Evolutionary conservation across 164 flowering plant genomes (phyloP).

Genomic region (Macadamia integrifolia): DNA sequence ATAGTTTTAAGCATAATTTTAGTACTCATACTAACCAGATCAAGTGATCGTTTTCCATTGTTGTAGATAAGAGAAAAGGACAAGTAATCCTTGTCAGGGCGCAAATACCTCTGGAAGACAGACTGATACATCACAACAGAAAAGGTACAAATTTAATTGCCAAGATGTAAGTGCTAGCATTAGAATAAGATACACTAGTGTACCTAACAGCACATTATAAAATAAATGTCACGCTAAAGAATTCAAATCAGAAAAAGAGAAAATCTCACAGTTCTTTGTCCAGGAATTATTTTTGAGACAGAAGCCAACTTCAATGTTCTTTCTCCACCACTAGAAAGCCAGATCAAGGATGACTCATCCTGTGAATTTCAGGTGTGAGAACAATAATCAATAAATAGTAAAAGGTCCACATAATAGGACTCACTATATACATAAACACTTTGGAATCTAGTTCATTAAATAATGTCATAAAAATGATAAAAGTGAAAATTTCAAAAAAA

Average conservation of each 20-base stretch:
- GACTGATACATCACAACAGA: conserved; percentile 38
- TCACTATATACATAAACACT: not conserved
- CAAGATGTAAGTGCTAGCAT: not conserved
- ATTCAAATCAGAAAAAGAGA: conserved; percentile 6
- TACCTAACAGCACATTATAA: not conserved
- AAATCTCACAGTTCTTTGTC: conserved; percentile 93
- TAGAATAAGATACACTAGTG: too few relatives aligned
- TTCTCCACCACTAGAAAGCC: conserved; percentile 86
- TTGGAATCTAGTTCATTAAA: not conserved
- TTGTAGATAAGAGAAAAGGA: conserved; percentile 89
- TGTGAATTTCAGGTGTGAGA: conserved; percentile 23
- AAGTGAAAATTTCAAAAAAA: not conserved
- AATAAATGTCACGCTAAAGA: not conserved
- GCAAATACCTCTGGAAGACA: conserved; percentile 72
- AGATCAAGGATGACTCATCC: conserved; percentile 90
- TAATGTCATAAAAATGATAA: not conserved
- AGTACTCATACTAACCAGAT: conserved; percentile 54
- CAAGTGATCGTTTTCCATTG: conserved; percentile 90
- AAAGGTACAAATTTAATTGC: not conserved
- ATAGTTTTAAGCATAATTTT: conserved; percentile 2
- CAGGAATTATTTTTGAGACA: conserved; percentile 85
- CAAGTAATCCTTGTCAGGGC: conserved; percentile 93
- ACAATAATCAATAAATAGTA: not conserved
- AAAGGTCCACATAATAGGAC: not conserved
- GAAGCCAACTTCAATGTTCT: conserved; percentile 77